phyloP scores from a whole-genome alignment of 1,139 yeast genomes.

The Zygoascus sp. region DNA sequence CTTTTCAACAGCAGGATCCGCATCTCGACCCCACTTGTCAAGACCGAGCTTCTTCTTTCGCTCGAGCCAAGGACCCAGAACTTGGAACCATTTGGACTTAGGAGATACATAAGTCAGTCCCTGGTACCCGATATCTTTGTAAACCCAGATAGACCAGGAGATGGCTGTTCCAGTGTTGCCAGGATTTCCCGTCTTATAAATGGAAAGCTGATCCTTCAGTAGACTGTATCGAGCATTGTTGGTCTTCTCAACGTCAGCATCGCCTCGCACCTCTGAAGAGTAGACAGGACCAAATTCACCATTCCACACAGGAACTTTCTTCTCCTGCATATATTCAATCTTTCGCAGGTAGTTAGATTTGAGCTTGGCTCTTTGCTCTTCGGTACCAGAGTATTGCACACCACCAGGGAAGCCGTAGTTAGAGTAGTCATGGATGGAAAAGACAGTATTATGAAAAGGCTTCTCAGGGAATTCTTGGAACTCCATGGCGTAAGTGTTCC shows the following conservation, averaged over 20 bases:
- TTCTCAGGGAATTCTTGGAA: slow-evolving; percentile 41
- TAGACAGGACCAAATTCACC: slow-evolving; percentile 51
- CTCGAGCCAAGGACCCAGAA: slow-evolving; percentile 40
- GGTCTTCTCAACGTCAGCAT: slow-evolving; percentile 36
- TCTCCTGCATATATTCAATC: slow-evolving; percentile 39
- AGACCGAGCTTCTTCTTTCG: slow-evolving; percentile 44
- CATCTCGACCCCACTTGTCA: slow-evolving; percentile 47
- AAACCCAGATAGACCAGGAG: slow-evolving; percentile 49
- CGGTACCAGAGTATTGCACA: slow-evolving; percentile 19
- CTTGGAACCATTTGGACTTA: slow-evolving; percentile 40
- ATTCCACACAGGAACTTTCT: slow-evolving; percentile 47
- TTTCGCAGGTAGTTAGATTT: slow-evolving; percentile 40
- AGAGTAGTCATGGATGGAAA: slow-evolving; percentile 46
- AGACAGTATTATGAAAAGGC: slow-evolving; percentile 40
- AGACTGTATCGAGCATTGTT: slow-evolving; percentile 41
- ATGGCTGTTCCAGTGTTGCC: slow-evolving; percentile 43
- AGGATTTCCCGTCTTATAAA: slow-evolving; percentile 44
- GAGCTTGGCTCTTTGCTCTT: slow-evolving; percentile 34
- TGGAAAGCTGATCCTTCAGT: slow-evolving; percentile 42
- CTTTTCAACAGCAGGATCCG: slow-evolving; percentile 37
- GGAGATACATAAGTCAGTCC: slow-evolving; percentile 45
- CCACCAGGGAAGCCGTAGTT: slow-evolving; percentile 40
- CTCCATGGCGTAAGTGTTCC: slow-evolving; percentile 47
- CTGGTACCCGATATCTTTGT: slow-evolving; percentile 48
- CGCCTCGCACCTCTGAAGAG: slow-evolving; percentile 42